These are phyloP conservation scores for Pestalotiopsis sp. DNA, from an alignment of 2,329 filamentous ascomycete species.

Conservation along the genomic window DNA sequence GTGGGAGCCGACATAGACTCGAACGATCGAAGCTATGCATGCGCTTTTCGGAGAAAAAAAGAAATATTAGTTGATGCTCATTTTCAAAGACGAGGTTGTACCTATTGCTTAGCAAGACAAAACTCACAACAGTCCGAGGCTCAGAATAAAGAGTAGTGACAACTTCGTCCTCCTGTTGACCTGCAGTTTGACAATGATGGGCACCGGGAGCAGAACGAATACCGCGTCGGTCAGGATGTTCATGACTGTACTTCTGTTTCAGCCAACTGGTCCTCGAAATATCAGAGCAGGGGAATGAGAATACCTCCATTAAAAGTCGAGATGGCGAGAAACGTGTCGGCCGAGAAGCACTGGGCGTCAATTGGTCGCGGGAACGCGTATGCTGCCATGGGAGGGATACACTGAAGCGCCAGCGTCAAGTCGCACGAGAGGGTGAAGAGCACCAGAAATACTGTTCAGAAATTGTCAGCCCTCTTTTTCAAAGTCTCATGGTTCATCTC, in stretches of 20 bases:
- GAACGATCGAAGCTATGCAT: constrained; percentile 13
- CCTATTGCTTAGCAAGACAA: neutral
- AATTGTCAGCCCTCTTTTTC: neutral
- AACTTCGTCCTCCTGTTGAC: constrained; percentile 16
- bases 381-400: constrained; percentile 1
- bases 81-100: neutral
- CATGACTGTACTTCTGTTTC: constrained; percentile 3
- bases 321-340: constrained; percentile 8
- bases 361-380: constrained; percentile 8
- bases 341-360: constrained; percentile 10
- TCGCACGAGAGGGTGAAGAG: constrained; percentile 16
- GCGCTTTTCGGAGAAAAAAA: neutral
- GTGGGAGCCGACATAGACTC: constrained; percentile 7
- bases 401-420: constrained; percentile 13
- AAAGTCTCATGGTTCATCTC: too few species aligned
- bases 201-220: constrained; percentile 15
- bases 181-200: constrained; percentile 15
- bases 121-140: constrained; percentile 15
- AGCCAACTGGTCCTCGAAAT: neutral
- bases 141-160: constrained; percentile 8
- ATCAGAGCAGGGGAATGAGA: too few species aligned
- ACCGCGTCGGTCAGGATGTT: constrained; percentile 16
- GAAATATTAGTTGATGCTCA: neutral
- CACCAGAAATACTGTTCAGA: constrained; percentile 8
- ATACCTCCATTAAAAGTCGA: constrained; percentile 14